A percentile compares a stretch with the other conserved stretches of the same genome.
phyloP scores from a whole-genome alignment of 768 basidiomycete genomes.

The Sporobolomyces pararoseus region DNA sequence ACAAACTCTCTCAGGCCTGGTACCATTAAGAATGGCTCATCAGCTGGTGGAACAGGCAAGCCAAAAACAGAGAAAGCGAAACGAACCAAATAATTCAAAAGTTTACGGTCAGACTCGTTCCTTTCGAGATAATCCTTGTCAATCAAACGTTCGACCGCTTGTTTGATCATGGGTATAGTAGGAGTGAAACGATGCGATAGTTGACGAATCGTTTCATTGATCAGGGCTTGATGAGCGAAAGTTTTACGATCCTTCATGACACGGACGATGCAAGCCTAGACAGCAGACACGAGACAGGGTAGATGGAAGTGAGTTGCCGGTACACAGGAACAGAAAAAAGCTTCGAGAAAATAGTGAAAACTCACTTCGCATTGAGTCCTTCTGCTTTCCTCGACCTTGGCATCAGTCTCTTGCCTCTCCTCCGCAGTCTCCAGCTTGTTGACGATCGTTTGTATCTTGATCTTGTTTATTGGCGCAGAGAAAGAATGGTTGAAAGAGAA shows the following conservation, averaged over 20 bases:
- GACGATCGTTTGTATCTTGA: constrained; percentile 88
- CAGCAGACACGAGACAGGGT: neutral
- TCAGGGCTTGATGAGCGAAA: constrained; percentile 79
- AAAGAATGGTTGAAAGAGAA: constrained; percentile 89
- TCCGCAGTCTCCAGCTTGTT: constrained; percentile 79
- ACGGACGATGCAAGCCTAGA: constrained; percentile 89
- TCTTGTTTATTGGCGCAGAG: constrained; percentile 72
- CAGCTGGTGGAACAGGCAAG: too few species aligned
- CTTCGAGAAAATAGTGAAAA: neutral
- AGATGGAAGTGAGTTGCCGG: too few species aligned
- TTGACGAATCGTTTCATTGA: constrained; percentile 86
- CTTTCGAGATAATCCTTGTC: constrained; percentile 97
- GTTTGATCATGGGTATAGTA: constrained; percentile 81
- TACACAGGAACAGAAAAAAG: neutral
- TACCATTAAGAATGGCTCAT: too few species aligned
- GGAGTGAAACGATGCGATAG: constrained; percentile 79
- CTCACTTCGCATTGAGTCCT: constrained; percentile 80
- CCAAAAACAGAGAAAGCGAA: too few species aligned
- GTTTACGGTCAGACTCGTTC: constrained; percentile 59
- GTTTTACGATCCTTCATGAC: constrained; percentile 95
- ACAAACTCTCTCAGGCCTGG: too few species aligned
- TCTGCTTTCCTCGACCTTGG: constrained; percentile 86
- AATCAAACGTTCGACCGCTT: constrained; percentile 84
- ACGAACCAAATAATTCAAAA: constrained; percentile 38
- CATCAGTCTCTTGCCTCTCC: constrained; percentile 84